These are phyloP conservation scores for Cinnamomum chago DNA, from an alignment of 164 flowering plant species.

Conservation along the genomic window DNA sequence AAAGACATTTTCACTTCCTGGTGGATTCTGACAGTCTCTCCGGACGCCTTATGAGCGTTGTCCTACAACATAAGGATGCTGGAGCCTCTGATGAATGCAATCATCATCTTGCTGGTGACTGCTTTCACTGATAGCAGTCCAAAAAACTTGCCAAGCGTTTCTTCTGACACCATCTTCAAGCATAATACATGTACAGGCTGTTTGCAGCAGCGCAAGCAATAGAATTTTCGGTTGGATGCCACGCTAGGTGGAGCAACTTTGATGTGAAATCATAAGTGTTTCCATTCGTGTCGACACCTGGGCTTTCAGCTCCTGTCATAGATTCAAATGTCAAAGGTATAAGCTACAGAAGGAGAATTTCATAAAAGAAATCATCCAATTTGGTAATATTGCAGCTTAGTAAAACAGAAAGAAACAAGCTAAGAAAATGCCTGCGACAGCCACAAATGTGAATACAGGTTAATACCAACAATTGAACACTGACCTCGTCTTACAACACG, in stretches of 20 bases:
- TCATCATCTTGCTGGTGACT: slow-evolving; percentile 22
- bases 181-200: slow-evolving; percentile 97
- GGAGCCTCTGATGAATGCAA: slow-evolving; percentile 23
- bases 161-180: slow-evolving; percentile 31
- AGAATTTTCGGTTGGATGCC: slow-evolving; percentile 95
- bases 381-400: neutral
- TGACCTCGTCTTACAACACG: slow-evolving; percentile 91
- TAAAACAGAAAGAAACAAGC: neutral
- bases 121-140: slow-evolving; percentile 30
- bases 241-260: slow-evolving; percentile 92
- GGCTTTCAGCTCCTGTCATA: slow-evolving; percentile 65
- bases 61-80: slow-evolving; percentile 12
- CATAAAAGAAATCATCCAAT: neutral
- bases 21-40: slow-evolving; percentile 26
- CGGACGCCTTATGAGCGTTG: slow-evolving; percentile 10
- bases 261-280: slow-evolving; percentile 86
- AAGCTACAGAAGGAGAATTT: neutral
- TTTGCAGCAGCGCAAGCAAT: slow-evolving; percentile 99
- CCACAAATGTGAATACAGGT: neutral
- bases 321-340: neutral
- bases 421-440: neutral
- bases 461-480: slow-evolving; percentile 5
- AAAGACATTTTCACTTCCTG: slow-evolving; percentile 5
- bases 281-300: slow-evolving; percentile 82
- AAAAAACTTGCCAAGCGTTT: slow-evolving; percentile 25